Conservation (phyloP, 306 rosid genomes). For the Argentina anserina region DNA sequence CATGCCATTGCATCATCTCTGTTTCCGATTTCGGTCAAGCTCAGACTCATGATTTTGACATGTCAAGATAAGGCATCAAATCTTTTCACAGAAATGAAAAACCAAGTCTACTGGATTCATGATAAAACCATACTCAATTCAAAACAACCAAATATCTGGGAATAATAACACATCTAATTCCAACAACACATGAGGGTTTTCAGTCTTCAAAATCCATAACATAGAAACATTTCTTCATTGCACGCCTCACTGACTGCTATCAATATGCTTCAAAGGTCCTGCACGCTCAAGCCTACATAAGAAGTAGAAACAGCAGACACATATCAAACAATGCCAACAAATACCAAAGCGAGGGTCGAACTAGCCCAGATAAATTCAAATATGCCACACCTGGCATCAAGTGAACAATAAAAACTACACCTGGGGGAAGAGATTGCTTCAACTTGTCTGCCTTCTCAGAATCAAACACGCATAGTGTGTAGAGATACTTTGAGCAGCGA, state of each 20-base stretch:
- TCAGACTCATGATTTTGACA: not conserved
- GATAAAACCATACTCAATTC: not conserved
- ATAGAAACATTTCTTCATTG: not conserved
- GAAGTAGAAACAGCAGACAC: not conserved
- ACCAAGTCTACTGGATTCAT: too few relatives aligned
- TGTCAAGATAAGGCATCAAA: not conserved
- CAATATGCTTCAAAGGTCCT: conserved; percentile 53
- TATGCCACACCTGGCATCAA: not conserved
- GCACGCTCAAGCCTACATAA: conserved; percentile 75
- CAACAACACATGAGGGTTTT: not conserved
- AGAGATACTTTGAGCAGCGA: conserved; percentile 86
- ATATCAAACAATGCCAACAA: too few relatives aligned
- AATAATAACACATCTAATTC: not conserved
- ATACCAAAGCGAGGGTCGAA: not conserved
- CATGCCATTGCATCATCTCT: too few relatives aligned
- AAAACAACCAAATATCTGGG: not conserved
- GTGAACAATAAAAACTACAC: conserved; percentile 21
- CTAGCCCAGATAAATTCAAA: not conserved
- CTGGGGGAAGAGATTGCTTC: conserved; percentile 96
- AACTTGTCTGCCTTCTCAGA: conserved; percentile 76
- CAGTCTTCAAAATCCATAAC: not conserved
- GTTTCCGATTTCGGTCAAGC: not conserved
- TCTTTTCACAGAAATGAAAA: too few relatives aligned
- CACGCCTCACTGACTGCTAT: not conserved
- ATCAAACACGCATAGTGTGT: conserved; percentile 82